phyloP scores from a whole-genome alignment of 1,139 yeast genomes.

The Suhomyces coccinellae region DNA sequence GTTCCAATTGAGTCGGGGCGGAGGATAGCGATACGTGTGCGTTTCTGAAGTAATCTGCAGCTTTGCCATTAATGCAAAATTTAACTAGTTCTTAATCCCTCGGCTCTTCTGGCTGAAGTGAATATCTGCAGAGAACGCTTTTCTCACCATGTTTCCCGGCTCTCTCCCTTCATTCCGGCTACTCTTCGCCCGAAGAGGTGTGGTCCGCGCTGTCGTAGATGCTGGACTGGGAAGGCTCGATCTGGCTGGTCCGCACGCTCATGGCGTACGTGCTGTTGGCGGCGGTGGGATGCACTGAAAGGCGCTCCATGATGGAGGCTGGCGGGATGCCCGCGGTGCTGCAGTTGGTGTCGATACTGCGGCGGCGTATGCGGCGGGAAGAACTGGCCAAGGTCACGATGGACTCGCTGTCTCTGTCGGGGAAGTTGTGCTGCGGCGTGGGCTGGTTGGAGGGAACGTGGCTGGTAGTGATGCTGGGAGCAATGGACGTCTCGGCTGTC shows the following conservation, averaged over 20 bases:
- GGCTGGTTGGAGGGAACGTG: slow-evolving; percentile 9
- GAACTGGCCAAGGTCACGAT: slow-evolving; percentile 57
- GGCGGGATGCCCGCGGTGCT: slow-evolving; percentile 67
- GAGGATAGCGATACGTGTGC: no score
- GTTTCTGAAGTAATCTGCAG: no score
- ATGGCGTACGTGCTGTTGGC: slow-evolving; percentile 31
- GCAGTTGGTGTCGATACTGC: slow-evolving; percentile 59
- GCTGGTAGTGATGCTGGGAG: slow-evolving; percentile 32
- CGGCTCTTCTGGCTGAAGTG: no score
- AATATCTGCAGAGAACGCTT: no score
- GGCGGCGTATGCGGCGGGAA: slow-evolving; percentile 48
- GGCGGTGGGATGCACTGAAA: slow-evolving; percentile 36
- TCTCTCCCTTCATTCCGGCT: not conserved
- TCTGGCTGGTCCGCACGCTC: slow-evolving; percentile 28
- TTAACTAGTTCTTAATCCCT: no score
- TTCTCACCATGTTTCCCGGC: no score
- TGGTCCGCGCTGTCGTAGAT: slow-evolving; percentile 23
- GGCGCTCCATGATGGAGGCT: slow-evolving; percentile 58
- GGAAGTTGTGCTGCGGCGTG: slow-evolving; percentile 8
- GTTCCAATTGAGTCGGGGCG: no score
- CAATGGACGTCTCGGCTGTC: slow-evolving; percentile 56
- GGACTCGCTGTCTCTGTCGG: slow-evolving; percentile 51
- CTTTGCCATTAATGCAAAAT: no score
- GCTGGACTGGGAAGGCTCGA: slow-evolving; percentile 17
- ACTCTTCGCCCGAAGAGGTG: slow-evolving; percentile 17